Evolutionary conservation across 2,329 filamentous ascomycete genomes (phyloP).

Genomic region (Penicillium fuscoglaucum): DNA sequence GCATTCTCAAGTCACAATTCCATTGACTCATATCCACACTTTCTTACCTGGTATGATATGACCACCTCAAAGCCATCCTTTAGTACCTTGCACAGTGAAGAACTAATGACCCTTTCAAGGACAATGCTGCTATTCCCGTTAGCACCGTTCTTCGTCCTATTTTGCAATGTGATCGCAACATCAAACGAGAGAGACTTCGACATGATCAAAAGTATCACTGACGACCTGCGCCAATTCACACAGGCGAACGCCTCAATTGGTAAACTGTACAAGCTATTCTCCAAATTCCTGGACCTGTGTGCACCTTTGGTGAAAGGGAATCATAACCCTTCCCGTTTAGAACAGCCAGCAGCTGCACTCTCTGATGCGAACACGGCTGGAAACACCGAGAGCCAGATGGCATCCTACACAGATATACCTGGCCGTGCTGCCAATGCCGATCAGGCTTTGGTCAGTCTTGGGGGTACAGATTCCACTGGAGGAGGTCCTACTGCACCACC

Average conservation of each 20-base stretch:
- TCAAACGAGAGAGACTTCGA: constrained; percentile 23
- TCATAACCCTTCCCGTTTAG: not conserved
- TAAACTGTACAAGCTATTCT: constrained; percentile 24
- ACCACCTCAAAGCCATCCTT: not conserved
- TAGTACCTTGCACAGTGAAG: not conserved
- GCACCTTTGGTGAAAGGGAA: constrained; percentile 19
- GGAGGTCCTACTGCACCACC: constrained; percentile 1
- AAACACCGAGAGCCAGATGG: not conserved
- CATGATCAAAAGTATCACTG: constrained; percentile 27
- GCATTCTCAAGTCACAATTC: constrained; percentile 17
- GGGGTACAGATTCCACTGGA: not conserved
- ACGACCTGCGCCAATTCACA: constrained; percentile 23
- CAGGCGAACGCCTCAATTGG: constrained; percentile 24
- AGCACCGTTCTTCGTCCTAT: constrained; percentile 25
- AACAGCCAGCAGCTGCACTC: not conserved
- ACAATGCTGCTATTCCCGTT: constrained; percentile 27
- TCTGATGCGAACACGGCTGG: not conserved
- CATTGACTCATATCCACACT: constrained; percentile 24
- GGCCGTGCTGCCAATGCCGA: not conserved
- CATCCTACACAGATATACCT: constrained; percentile 7
- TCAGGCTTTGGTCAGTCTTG: constrained; percentile 2
- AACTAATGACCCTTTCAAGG: constrained; percentile 8
- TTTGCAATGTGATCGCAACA: constrained; percentile 28
- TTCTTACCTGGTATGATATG: constrained; percentile 22
- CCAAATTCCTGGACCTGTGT: constrained; percentile 26